These are phyloP conservation scores for Spirogloea muscicola DNA, from an alignment of 139 green algal species.

Conservation along the genomic window DNA sequence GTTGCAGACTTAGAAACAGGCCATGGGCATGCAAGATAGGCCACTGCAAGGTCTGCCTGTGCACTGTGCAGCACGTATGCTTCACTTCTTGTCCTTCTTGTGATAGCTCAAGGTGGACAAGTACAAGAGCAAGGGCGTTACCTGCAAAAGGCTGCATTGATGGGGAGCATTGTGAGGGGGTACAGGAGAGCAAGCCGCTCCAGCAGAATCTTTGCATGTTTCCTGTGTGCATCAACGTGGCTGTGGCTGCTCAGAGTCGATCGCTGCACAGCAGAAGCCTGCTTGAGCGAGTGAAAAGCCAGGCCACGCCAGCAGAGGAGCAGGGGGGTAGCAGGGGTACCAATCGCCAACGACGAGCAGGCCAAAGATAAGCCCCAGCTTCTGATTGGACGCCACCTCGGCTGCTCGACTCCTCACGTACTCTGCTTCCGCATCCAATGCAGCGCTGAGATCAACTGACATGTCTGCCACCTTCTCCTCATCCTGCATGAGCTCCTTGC, in stretches of 20 bases:
- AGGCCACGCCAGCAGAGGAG: neutral
- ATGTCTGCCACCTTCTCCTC: neutral
- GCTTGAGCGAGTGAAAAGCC: neutral
- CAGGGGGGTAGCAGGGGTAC: slow-evolving; percentile 4
- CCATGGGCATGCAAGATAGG: too few relatives aligned
- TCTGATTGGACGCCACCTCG: slow-evolving; percentile 26
- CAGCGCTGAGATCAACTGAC: slow-evolving; percentile 6
- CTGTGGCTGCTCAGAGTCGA: neutral
- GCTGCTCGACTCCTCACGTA: neutral
- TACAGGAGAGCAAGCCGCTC: slow-evolving; percentile 29
- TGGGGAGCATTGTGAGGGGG: slow-evolving; percentile 14
- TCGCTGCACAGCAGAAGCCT: neutral
- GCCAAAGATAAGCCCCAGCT: slow-evolving; percentile 37
- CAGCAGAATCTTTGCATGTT: slow-evolving; percentile 41
- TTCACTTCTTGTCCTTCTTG: too few relatives aligned
- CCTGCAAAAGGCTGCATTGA: slow-evolving; percentile 19
- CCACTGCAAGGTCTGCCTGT: too few relatives aligned
- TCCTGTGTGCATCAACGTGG: slow-evolving; percentile 13
- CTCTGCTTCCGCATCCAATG: slow-evolving; percentile 1
- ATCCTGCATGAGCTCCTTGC: neutral
- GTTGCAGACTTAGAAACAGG: too few relatives aligned
- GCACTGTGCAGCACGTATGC: too few relatives aligned
- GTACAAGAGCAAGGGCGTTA: too few relatives aligned
- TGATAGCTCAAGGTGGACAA: too few relatives aligned
- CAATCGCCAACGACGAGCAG: slow-evolving; percentile 34